These are phyloP conservation scores for Pseudocercospora musae DNA, from an alignment of 2,329 filamentous ascomycete species.

Conservation along the genomic window DNA sequence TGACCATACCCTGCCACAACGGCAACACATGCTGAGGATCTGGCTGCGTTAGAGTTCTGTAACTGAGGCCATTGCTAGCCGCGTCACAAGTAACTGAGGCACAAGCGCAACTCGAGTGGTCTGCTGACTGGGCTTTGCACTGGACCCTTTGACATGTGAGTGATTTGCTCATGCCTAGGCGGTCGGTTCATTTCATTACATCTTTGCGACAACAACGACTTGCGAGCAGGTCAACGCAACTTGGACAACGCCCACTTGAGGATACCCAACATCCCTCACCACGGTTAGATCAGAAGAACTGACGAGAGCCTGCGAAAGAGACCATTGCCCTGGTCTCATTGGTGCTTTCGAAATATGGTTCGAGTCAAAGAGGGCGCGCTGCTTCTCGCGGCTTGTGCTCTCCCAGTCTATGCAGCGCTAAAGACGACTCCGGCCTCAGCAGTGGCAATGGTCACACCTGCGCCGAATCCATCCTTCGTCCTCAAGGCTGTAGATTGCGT, in stretches of 20 bases:
- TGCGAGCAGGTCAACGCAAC: neutral
- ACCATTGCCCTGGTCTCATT: neutral
- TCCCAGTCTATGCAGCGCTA: neutral
- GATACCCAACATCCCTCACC: neutral
- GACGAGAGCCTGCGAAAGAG: neutral
- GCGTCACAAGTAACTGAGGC: too few relatives aligned
- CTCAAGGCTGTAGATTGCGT: neutral
- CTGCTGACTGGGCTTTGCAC: neutral
- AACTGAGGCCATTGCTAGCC: neutral
- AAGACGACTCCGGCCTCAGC: neutral
- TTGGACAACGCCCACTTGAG: neutral
- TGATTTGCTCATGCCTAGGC: neutral
- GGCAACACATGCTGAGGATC: too few relatives aligned
- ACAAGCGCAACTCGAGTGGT: neutral
- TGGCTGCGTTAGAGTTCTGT: too few relatives aligned
- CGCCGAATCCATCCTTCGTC: neutral
- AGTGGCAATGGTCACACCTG: neutral
- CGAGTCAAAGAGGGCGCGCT: neutral
- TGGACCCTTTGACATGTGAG: neutral
- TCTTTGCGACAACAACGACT: neutral
- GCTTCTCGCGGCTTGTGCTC: neutral
- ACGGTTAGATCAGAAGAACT: neutral
- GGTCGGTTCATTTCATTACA: neutral
- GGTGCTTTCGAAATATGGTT: neutral
- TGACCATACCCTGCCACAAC: too few relatives aligned